Evolutionary conservation across 78 protist genomes (phyloP), one percentile per base, ranked within the genome.

Genomic region (Blattamonas nauphoetae): DNA sequence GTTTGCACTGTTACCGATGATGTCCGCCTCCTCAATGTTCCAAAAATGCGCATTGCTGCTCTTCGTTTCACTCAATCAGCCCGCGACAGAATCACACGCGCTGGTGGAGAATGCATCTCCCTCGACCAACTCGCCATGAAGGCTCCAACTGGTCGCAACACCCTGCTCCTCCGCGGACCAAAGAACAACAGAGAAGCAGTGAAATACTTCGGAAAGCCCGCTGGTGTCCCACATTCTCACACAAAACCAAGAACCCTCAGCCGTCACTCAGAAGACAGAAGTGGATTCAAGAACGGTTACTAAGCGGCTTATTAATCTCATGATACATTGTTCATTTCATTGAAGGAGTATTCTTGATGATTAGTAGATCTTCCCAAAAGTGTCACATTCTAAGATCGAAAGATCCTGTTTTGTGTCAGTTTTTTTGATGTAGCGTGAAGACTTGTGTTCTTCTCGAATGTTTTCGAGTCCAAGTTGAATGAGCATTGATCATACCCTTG

Each of bases 1-100:
- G 98, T 97, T 43, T 99, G 98, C 45, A 91, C 98, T 36, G 97
- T 98, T 41, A 96, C 98, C 80, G 95, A 97, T 87, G 99, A 98
- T 81, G 92, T 86, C n/a, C 97, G 99, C 81, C 0, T 96, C 11
- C 71, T 89, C 55, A 96, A 91, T 3, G 90, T 92, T 85, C 99
- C 99, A 86, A 93, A 85, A 82, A 1, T 92, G 55, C 45, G 88
- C 29, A 92, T 98, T n/a, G 88, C 94, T 92, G 99, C 99, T 41
- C 98, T 98, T 36, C 93, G 94, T 80, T 85, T 97, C 94, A 92
- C 99, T 77, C 92, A 92, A 82, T 45, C 95, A 2, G 99, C 98
- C 46, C 98, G 98, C 89, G 94, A 96, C 35, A 91, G 98, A 80
- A 96, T 98, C 90, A 86, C 92, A 42, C 85, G 86, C 46, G 98